phyloP scores from a whole-genome alignment of 768 basidiomycete genomes.

The Tylopilus balloui region DNA sequence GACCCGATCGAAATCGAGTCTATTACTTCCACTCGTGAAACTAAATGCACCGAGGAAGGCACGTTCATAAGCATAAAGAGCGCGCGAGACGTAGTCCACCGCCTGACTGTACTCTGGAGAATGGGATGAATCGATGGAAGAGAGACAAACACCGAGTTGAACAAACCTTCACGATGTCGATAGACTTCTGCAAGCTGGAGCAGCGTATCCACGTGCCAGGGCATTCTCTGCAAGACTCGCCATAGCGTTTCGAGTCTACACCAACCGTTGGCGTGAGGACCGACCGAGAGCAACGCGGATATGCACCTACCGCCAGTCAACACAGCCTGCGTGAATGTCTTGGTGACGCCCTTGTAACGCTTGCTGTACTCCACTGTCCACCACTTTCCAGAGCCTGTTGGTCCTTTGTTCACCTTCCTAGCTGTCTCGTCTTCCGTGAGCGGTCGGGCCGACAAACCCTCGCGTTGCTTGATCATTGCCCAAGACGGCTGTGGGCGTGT shows the following conservation, averaged over 20 bases:
- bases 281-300: not conserved
- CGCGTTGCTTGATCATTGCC: constrained; percentile 64
- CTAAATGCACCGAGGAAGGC: constrained; percentile 84
- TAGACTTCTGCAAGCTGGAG: constrained; percentile 26
- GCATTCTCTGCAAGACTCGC: constrained; percentile 67
- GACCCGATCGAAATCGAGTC: constrained; percentile 87
- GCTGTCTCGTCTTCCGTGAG: constrained; percentile 52
- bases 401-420: constrained; percentile 40
- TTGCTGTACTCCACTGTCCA: constrained; percentile 88
- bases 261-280: not conserved
- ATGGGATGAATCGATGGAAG: not conserved
- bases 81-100: constrained; percentile 86
- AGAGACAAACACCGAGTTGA: not conserved
- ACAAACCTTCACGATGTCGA: constrained; percentile 78
- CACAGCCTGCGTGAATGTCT: constrained; percentile 76
- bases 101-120: constrained; percentile 72
- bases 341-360: constrained; percentile 77
- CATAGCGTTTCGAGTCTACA: constrained; percentile 75
- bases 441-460: constrained; percentile 65
- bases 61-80: constrained; percentile 89
- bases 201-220: constrained; percentile 92
- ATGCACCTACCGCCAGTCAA: constrained; percentile 66
- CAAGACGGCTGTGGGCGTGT: constrained; percentile 74
- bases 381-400: constrained; percentile 63
- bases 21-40: constrained; percentile 73